These are phyloP conservation scores for Saturnispora silvae DNA, from an alignment of 805 yeast genomes.

Conservation along the genomic window DNA sequence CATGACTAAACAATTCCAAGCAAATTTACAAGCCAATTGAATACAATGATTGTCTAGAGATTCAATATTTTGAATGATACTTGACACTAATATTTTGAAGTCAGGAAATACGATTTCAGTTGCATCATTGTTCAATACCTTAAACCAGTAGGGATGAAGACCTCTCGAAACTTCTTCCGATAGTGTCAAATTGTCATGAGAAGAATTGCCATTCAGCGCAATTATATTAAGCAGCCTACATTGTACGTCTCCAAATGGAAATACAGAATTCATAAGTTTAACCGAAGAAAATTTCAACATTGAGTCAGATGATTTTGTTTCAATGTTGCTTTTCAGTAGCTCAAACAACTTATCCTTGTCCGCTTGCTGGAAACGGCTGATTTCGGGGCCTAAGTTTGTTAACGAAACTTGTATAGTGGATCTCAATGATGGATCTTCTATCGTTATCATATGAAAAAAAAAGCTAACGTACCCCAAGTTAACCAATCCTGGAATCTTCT, in stretches of 20 bases:
- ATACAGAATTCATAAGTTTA: conserved; percentile 52
- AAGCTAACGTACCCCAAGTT: conserved; percentile 51
- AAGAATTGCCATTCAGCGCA: conserved; percentile 37
- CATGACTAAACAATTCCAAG: conserved; percentile 52
- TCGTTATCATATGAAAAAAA: conserved; percentile 56
- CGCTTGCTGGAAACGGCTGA: conserved; percentile 29
- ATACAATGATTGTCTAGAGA: conserved; percentile 9
- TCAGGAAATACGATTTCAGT: conserved; percentile 38
- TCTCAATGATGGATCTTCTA: conserved; percentile 53
- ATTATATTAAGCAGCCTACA: conserved; percentile 59
- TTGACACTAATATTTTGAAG: conserved; percentile 32
- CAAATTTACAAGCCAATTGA: conserved; percentile 39
- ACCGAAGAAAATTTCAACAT: conserved; percentile 46
- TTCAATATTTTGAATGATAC: conserved; percentile 20
- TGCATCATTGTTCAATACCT: conserved; percentile 20
- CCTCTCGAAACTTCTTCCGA: conserved; percentile 75
- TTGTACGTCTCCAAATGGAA: conserved; percentile 55
- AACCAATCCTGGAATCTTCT: conserved; percentile 33
- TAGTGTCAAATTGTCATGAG: conserved; percentile 21
- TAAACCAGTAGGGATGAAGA: conserved; percentile 74
- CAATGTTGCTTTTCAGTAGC: conserved; percentile 19
- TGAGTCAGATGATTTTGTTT: conserved; percentile 20
- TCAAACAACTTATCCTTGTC: conserved; percentile 34
- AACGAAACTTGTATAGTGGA: conserved; percentile 64
- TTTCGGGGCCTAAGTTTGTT: conserved; percentile 42